Conservation (phyloP, 192 early-diverging fungal genomes). For the Kappamyces sp. region DNA sequence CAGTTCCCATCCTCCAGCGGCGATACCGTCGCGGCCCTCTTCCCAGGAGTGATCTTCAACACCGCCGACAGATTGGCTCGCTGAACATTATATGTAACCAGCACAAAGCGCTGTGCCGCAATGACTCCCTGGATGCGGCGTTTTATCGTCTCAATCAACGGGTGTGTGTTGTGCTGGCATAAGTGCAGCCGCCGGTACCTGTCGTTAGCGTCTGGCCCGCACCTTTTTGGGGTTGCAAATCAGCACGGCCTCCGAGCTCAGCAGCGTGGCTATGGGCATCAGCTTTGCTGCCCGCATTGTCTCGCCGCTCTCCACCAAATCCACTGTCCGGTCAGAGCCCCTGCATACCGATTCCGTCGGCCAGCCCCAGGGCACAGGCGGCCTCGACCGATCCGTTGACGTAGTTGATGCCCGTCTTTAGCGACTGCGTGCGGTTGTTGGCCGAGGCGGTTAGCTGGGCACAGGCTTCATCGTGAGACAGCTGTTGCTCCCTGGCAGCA, state of each 20-base stretch:
- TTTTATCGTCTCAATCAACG: slow-evolving; percentile 73
- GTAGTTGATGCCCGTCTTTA: slow-evolving; percentile 75
- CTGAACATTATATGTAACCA: slow-evolving; percentile 87
- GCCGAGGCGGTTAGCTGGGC: slow-evolving; percentile 19
- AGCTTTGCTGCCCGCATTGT: slow-evolving; percentile 99
- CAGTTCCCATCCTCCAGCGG: slow-evolving; percentile 78
- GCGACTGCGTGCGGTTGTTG: slow-evolving; percentile 24
- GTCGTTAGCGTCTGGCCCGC: too few relatives aligned
- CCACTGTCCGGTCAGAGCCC: slow-evolving; percentile 24
- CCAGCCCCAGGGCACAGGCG: slow-evolving; percentile 90
- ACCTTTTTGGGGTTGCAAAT: slow-evolving; percentile 72
- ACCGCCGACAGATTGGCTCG: slow-evolving; percentile 59
- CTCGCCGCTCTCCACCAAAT: slow-evolving; percentile 85
- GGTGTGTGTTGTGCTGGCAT: slow-evolving; percentile 63
- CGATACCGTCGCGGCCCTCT: slow-evolving; percentile 86
- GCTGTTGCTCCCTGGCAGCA: slow-evolving; percentile 63
- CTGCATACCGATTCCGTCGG: slow-evolving; percentile 86
- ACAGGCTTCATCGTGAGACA: slow-evolving; percentile 17
- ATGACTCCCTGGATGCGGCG: slow-evolving; percentile 88
- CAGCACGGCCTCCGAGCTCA: slow-evolving; percentile 82
- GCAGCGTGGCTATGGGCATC: slow-evolving; percentile 76
- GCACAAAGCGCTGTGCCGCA: slow-evolving; percentile 78
- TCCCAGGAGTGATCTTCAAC: slow-evolving; percentile 78
- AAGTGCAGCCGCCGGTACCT: too few relatives aligned
- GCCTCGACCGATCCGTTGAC: slow-evolving; percentile 93